Evolutionary conservation across 495 filamentous ascomycete genomes (phyloP).

Genomic region (Penicillium ochrochloron): DNA sequence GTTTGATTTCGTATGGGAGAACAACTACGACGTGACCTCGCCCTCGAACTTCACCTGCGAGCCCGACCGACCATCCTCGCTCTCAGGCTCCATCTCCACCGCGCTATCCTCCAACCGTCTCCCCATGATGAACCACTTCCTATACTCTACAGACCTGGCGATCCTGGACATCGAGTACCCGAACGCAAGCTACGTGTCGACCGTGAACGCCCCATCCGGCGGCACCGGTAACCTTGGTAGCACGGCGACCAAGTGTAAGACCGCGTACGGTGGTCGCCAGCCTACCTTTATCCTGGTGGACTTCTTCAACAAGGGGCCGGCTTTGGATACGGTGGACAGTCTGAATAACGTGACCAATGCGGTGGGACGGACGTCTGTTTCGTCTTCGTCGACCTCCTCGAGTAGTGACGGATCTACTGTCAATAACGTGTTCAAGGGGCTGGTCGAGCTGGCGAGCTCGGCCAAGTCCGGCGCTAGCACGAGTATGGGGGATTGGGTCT

Average conservation of each 20-base stretch:
- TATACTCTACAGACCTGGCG: conserved; percentile 52
- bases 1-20: conserved; percentile 79
- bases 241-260: conserved; percentile 59
- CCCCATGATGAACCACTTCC: conserved; percentile 75
- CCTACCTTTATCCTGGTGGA: conserved; percentile 76
- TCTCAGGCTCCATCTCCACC: conserved; percentile 44
- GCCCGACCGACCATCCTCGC: conserved; percentile 62
- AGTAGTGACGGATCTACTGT: conserved; percentile 41
- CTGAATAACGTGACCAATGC: conserved; percentile 63
- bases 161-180: conserved; percentile 61
- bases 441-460: conserved; percentile 43
- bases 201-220: conserved; percentile 61
- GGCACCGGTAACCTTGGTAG: conserved; percentile 63
- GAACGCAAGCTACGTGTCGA: conserved; percentile 59
- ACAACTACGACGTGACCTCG: conserved; percentile 69
- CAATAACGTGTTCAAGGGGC: conserved; percentile 45
- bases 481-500: conserved; percentile 52
- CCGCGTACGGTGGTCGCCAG: conserved; percentile 54
- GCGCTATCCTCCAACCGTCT: conserved; percentile 55
- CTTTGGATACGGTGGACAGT: conserved; percentile 64
- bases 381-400: conserved; percentile 32
- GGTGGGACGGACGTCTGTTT: conserved; percentile 44
- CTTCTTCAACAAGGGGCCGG: conserved; percentile 68
- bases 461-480: conserved; percentile 43
- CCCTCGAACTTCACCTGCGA: conserved; percentile 66